Base-by-base conservation (phyloP, 345 rosid genomes). In the Linum trigynum region DNA sequence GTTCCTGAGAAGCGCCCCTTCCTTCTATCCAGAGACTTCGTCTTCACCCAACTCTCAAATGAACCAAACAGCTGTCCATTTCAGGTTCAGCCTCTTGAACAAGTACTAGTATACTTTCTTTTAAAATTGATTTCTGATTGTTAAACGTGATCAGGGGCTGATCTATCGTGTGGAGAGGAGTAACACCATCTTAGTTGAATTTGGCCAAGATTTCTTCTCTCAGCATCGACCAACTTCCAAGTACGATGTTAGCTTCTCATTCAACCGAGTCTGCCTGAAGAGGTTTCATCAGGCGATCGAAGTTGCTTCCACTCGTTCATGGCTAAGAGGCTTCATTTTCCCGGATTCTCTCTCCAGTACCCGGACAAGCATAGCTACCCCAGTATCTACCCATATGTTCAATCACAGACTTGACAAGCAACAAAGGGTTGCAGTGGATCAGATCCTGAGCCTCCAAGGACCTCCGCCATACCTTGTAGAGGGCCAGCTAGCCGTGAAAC, bases 21-120 rank as follows among this genome's bases (percentile, higher is more conserved):
- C 72, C 69, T 81, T 43, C 71, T 75, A 11, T 81, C 82, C 0
- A 73, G 82, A 68, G 84, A 78, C 67, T 78, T 75, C 39, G 82
- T 76, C 64, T 58, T 75, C 53, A 80, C 77, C n/a, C 61, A 32
- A 48, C 80, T 67, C 12, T 15, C 72, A 0, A 74, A 72, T 14
- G 48, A 53, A 8, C 55, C 3, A 55, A 68, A 41, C 71, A 45
- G 51, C 51, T 14, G 2, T 5, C 0, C 74, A 56, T 78, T 68
- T 61, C 63, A 75, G 81, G 82, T 81, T 48, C 51, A 67, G 66
- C 39, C 16, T 63, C 65, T 17, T 55, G 17, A 68, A 39, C 56
- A 23, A 23, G 32, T 23, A 23, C 32, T 23, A 23, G 0, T 23
- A 23, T 17, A 7, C 15, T 37, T 39, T 63, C 17, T 7, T 39